Base-by-base conservation (phyloP, 2,329 filamentous ascomycete species). In the Fusarium sp. region DNA sequence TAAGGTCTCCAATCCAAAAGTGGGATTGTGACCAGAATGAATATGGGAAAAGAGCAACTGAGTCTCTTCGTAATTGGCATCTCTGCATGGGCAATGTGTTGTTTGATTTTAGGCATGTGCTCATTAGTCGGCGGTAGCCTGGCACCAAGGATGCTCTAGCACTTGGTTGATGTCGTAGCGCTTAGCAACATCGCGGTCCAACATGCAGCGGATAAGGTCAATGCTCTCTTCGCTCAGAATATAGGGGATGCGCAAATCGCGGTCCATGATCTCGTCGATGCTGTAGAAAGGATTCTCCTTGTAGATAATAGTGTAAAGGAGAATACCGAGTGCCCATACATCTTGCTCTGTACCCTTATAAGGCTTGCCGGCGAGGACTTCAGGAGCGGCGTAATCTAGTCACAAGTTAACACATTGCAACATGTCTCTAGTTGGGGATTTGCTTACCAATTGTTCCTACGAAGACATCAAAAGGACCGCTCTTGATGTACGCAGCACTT, bases 261-360 rank as follows among this genome's bases (percentile, higher is more conserved):
- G 94, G 78, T 99, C 96, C 88, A 98, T 96, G 75, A 99, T 99
- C 83, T 99, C 96, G 78, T 99, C 96, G 75, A 98, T 96, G 79
- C 92, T 96, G 85, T 98, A 98, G 79, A 97, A 99, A 1, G 96
- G 95, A 76, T 99, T 99, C 81, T 99, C 96, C 82, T 98, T 99
- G 86, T 99, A 99, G 75, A 98, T 92, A 75, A 99, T 97, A 27
- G 96, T 99, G 83, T 99, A 99, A 15, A 99, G 88, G 25, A 99
- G 86, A 75, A 99, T 98, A 23, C 96, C 96, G 17, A 99, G 86
- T 1, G 96, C 96, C 96, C 96, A 99, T 30, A 99, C 94, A 76
- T 99, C 96, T 82, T 99, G 96, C 78, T 97, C 95, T 80, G 96
- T 97, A 75, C 96, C 96, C 70, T 92, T 88, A 80, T 99, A 99